Evolutionary conservation across 306 rosid species (phyloP).

Genomic region (Carpinus viminea): DNA sequence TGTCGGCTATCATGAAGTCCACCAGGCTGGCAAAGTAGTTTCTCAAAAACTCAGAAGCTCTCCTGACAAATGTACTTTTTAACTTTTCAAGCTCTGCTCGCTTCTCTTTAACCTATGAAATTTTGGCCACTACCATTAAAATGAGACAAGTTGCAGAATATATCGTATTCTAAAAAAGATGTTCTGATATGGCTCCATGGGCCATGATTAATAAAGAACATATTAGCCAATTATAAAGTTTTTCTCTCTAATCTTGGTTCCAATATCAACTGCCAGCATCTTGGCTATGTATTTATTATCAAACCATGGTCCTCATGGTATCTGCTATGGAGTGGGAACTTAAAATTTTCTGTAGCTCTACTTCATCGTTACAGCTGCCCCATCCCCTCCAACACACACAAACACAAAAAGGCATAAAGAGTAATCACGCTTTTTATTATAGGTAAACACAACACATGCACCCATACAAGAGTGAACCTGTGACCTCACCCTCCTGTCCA

Average conservation of each 20-base stretch:
- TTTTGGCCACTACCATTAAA: constrained; percentile 27
- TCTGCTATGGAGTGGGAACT: background rate
- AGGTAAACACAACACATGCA: background rate
- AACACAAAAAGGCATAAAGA: background rate
- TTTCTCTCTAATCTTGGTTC: no score
- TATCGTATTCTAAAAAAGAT: background rate
- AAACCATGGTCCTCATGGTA: background rate
- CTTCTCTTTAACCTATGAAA: constrained; percentile 84
- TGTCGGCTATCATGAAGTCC: constrained; percentile 87
- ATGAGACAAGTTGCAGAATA: background rate
- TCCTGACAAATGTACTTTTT: constrained; percentile 77
- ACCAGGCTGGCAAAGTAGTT: constrained; percentile 79
- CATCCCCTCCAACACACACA: background rate
- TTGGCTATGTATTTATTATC: background rate
- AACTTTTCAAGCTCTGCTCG: constrained; percentile 82
- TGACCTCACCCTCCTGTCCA: background rate
- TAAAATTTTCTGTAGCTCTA: background rate
- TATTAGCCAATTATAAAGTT: background rate
- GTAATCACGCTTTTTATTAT: background rate
- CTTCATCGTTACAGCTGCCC: background rate
- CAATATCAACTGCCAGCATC: no score
- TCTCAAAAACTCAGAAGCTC: constrained; percentile 75
- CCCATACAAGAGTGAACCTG: background rate
- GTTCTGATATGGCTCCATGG: background rate
- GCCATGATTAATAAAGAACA: background rate